Percentiles rank a stretch among this genome's conserved stretches.
Conservation (phyloP, 371 early-diverging fungal species). For the Mortierella sp. region DNA sequence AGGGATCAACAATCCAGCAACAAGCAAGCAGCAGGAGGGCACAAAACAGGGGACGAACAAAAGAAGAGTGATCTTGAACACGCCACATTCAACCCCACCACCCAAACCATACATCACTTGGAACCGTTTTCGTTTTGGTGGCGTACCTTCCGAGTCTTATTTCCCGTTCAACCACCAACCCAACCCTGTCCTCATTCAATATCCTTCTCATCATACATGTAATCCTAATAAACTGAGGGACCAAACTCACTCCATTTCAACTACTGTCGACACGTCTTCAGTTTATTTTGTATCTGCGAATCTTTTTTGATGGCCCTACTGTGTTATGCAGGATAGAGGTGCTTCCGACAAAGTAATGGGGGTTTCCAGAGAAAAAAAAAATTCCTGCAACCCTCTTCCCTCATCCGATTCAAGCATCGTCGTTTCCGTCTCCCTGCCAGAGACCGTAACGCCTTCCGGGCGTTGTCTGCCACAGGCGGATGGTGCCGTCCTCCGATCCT, state of each 20-base stretch:
- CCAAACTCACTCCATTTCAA: no score
- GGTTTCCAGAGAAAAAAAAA: background rate
- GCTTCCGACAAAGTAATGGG: no score
- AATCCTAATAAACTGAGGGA: no score
- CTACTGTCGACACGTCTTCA: background rate
- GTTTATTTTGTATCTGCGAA: background rate
- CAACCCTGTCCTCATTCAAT: no score
- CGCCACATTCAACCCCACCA: background rate
- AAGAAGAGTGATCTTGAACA: background rate
- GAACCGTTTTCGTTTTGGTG: no score
- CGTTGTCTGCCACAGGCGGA: slow-evolving; percentile 82
- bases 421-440: slow-evolving; percentile 71
- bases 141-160: no score
- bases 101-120: no score
- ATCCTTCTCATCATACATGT: no score
- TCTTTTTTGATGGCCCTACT: background rate
- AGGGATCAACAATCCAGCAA: no score
- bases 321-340: background rate
- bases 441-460: slow-evolving; percentile 81
- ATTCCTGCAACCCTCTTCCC: background rate
- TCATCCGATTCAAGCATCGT: slow-evolving; percentile 38
- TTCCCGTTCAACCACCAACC: no score
- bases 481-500: slow-evolving; percentile 88
- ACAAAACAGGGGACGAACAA: background rate
- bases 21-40: background rate